phyloP scores from a whole-genome alignment of 768 basidiomycete genomes.

The Lepiota venenata region DNA sequence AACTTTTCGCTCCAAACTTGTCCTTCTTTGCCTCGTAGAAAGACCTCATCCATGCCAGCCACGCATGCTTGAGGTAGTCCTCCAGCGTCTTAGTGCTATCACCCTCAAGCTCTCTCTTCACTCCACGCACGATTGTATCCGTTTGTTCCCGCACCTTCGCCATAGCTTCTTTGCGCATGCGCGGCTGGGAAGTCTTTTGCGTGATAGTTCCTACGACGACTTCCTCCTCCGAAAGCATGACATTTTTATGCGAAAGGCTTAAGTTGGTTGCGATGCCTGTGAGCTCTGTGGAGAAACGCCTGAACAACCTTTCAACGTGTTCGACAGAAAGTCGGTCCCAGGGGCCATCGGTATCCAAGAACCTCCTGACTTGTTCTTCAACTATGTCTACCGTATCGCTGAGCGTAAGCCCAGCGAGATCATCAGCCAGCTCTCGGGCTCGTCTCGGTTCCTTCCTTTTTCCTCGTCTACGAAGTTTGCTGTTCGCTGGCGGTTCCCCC shows the following conservation, averaged over 20 bases:
- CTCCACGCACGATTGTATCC: slow-evolving; percentile 43
- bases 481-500: slow-evolving; percentile 16
- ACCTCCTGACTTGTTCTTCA: slow-evolving; percentile 27
- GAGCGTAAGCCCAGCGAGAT: slow-evolving; percentile 2
- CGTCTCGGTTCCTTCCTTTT: slow-evolving; percentile 8
- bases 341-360: slow-evolving; percentile 24
- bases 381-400: slow-evolving; percentile 4
- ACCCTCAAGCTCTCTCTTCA: slow-evolving; percentile 49
- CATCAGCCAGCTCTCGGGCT: background rate
- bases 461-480: slow-evolving; percentile 4
- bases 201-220: slow-evolving; percentile 63
- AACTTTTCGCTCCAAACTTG: slow-evolving; percentile 56
- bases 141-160: slow-evolving; percentile 54
- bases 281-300: slow-evolving; percentile 43
- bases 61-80: slow-evolving; percentile 43
- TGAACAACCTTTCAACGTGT: slow-evolving; percentile 31
- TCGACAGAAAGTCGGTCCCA: slow-evolving; percentile 19
- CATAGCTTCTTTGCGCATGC: slow-evolving; percentile 50
- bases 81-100: slow-evolving; percentile 38
- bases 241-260: slow-evolving; percentile 40
- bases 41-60: slow-evolving; percentile 54
- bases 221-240: slow-evolving; percentile 58
- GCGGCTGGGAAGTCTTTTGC: slow-evolving; percentile 57
- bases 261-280: slow-evolving; percentile 43
- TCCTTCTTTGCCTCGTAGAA: slow-evolving; percentile 21